Evolutionary conservation across 2,329 filamentous ascomycete species (phyloP).

Genomic region (Botryotinia convoluta): DNA sequence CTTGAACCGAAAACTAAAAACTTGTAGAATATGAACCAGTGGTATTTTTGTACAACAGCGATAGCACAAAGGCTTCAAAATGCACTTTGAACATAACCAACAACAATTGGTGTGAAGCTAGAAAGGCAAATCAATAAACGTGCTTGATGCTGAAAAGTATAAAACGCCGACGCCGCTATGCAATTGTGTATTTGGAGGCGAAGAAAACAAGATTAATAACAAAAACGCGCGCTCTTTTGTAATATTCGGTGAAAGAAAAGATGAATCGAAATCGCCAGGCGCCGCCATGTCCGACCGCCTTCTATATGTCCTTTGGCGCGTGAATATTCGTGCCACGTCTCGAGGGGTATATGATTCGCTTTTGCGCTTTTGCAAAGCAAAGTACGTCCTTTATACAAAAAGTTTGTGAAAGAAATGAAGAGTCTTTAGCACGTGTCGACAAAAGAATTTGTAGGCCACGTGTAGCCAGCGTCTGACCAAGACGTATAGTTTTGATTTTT

Average conservation of each 20-base stretch:
- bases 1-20: slow-evolving; percentile 8
- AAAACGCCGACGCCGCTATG: slow-evolving; percentile 23
- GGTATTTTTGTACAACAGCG: slow-evolving; percentile 19
- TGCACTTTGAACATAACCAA: slow-evolving; percentile 11
- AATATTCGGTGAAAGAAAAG: slow-evolving; percentile 14
- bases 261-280: slow-evolving; percentile 18
- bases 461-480: slow-evolving; percentile 53
- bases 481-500: slow-evolving; percentile 62
- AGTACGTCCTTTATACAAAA: slow-evolving; percentile 29
- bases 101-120: background rate
- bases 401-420: slow-evolving; percentile 11
- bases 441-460: slow-evolving; percentile 60
- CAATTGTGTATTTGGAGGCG: slow-evolving; percentile 19
- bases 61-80: slow-evolving; percentile 13
- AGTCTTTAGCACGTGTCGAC: slow-evolving; percentile 51
- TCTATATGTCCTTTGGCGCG: slow-evolving; percentile 23
- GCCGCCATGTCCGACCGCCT: slow-evolving; percentile 16
- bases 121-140: slow-evolving; percentile 9
- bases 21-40: slow-evolving; percentile 3
- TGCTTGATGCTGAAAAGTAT: slow-evolving; percentile 8
- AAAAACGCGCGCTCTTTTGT: slow-evolving; percentile 14
- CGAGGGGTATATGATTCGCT: slow-evolving; percentile 20
- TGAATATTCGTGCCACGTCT: slow-evolving; percentile 19
- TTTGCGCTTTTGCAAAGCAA: slow-evolving; percentile 20
- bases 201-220: slow-evolving; percentile 17